phyloP scores from a whole-genome alignment of 495 filamentous ascomycete genomes.

The Hypoxylon perforatum region DNA sequence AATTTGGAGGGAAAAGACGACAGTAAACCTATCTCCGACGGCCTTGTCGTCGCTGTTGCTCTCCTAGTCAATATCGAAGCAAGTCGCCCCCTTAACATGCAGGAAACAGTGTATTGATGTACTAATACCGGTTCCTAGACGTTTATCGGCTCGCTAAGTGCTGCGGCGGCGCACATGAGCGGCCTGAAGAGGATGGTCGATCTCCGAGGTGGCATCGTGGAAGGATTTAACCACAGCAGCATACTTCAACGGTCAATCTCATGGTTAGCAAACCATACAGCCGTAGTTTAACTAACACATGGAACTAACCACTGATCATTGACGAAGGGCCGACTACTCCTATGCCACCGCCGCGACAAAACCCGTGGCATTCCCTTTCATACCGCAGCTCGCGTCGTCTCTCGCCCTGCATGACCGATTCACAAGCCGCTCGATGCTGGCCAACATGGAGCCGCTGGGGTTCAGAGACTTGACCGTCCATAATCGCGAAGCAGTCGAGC shows the following conservation, averaged over 20 bases:
- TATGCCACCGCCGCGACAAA: conserved; percentile 44
- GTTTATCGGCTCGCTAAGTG: conserved; percentile 42
- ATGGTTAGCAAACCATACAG: conserved; percentile 35
- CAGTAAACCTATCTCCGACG: conserved; percentile 44
- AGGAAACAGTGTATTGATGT: not conserved
- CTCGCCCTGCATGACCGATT: conserved; percentile 40
- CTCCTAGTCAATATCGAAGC: conserved; percentile 47
- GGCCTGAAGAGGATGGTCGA: conserved; percentile 47
- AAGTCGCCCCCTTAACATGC: not conserved
- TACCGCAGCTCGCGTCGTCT: conserved; percentile 44
- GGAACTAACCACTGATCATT: not conserved
- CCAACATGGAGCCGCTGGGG: conserved; percentile 27
- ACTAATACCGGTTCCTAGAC: conserved; percentile 27
- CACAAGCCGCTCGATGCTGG: conserved; percentile 33
- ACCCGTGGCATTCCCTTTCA: conserved; percentile 44
- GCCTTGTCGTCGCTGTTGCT: conserved; percentile 44
- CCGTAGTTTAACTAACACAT: not conserved
- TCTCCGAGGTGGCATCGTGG: conserved; percentile 42
- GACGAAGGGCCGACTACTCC: conserved; percentile 45
- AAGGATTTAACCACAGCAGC: conserved; percentile 43
- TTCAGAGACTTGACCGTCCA: conserved; percentile 35
- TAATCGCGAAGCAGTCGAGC: conserved; percentile 39
- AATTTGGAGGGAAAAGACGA: conserved; percentile 45
- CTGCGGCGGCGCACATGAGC: conserved; percentile 46
- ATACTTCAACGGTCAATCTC: conserved; percentile 46